Base-by-base conservation (phyloP, 371 early-diverging fungal genomes). In the Mucor circinelloides region DNA sequence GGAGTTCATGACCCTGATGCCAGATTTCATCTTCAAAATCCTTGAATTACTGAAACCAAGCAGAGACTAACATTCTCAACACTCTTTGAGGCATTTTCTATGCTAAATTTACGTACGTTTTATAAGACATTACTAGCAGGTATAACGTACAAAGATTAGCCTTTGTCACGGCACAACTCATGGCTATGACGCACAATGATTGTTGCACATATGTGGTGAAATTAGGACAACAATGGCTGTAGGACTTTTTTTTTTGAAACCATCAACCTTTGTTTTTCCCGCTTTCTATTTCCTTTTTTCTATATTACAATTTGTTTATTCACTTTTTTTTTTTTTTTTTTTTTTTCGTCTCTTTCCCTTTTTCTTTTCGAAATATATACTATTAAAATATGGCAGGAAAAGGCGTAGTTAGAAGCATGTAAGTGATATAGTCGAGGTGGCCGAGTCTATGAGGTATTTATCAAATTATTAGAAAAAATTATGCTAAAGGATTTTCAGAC, bases 401-500 rank as follows among this genome's bases (percentile, higher is more conserved):
- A 71, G 71, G 71, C 28, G 71, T 73, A 2, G 69, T 73, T 19
- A 59, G 73, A 73, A 73, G 73, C 69, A 73, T 73, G 73, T 73
- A 63, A 73, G 73, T 56, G 32, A 21, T 21, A 19, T 19, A 28
- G 6, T 17, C 23, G n/a, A 1, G 17, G 21, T 25, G 21, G 6
- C 1, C 40, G 12, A 58, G 25, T 31, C 19, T 27, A 52, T 1
- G 36, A 36, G 36, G 8, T 36, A 59, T 3, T 55, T 0, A n/a
- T 13, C 27, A 34, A 31, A 32, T 36, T 17, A 19, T 19, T 36
- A 96, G 97, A 65, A 99, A 98, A 87, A 97, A 97, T 85, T 91
- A 91, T 77, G 91, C 95, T 46, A 96, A 94, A 79, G 98, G 98
- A 8, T 98, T 96, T 81, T 88, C 95, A 66, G 97, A 98, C 70